A percentile compares a stretch with the other conserved stretches of the same genome.
Evolutionary conservation across 371 early-diverging fungal species (phyloP).

Genomic region (Mortierella sp.): DNA sequence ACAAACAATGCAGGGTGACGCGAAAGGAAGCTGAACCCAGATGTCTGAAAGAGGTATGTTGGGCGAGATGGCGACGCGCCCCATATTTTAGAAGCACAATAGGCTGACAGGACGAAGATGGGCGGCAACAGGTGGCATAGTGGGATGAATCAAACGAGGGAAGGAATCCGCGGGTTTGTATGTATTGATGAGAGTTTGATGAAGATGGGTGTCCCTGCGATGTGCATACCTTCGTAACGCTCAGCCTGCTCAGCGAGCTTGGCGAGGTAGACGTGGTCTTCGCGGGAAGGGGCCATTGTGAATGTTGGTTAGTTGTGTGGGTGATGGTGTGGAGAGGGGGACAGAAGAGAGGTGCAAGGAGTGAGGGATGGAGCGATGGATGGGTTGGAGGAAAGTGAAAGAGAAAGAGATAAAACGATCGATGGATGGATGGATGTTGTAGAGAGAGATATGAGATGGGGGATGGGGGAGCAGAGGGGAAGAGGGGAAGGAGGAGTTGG

Average conservation of each 20-base stretch:
- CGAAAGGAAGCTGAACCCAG: too few species aligned
- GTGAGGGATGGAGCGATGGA: slow-evolving; percentile 8
- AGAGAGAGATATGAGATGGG: too few species aligned
- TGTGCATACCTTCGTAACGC: slow-evolving; percentile 97
- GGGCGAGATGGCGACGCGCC: too few species aligned
- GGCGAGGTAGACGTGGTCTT: slow-evolving; percentile 81
- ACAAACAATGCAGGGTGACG: too few species aligned
- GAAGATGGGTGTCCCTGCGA: slow-evolving; percentile 1
- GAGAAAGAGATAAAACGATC: background rate
- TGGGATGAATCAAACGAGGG: too few species aligned
- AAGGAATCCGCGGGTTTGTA: too few species aligned
- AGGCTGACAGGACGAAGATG: too few species aligned
- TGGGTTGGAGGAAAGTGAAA: background rate
- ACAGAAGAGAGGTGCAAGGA: background rate
- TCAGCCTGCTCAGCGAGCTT: slow-evolving; percentile 99
- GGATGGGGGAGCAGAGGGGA: background rate
- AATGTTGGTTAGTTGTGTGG: slow-evolving; percentile 25
- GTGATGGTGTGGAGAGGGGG: slow-evolving; percentile 1
- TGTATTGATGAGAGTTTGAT: too few species aligned
- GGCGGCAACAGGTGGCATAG: too few species aligned
- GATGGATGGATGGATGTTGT: slow-evolving; percentile 12
- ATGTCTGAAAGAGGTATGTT: too few species aligned
- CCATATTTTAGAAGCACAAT: too few species aligned
- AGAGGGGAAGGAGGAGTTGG: background rate
- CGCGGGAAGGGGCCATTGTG: slow-evolving; percentile 27